Evolutionary conservation across 2,329 filamentous ascomycete genomes (phyloP).

Genomic region (Fusarium robinianum): DNA sequence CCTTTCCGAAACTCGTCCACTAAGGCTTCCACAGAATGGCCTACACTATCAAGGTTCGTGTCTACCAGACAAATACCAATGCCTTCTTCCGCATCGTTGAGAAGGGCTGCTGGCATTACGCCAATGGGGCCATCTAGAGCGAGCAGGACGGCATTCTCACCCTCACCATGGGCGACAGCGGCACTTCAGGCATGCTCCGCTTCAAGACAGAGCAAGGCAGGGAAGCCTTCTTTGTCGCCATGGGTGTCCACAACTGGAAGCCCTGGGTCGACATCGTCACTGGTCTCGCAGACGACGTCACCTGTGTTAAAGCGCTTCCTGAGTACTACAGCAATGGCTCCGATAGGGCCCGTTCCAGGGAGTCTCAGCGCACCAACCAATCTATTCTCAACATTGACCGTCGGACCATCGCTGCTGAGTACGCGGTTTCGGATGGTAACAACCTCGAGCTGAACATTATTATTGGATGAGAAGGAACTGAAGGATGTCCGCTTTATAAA

Average conservation of each 20-base stretch:
- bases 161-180: slow-evolving; percentile 26
- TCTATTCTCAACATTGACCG: slow-evolving; percentile 25
- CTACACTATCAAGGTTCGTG: slow-evolving; percentile 29
- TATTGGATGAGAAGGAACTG: too few species aligned
- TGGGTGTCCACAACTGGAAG: slow-evolving; percentile 30
- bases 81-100: slow-evolving; percentile 28
- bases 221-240: slow-evolving; percentile 25
- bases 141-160: slow-evolving; percentile 15
- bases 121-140: slow-evolving; percentile 19
- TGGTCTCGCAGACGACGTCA: slow-evolving; percentile 20
- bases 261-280: slow-evolving; percentile 28
- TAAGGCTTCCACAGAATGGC: slow-evolving; percentile 19
- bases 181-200: slow-evolving; percentile 25
- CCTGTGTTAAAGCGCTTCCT: slow-evolving; percentile 24
- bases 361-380: slow-evolving; percentile 22
- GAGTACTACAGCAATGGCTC: slow-evolving; percentile 25
- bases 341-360: slow-evolving; percentile 10
- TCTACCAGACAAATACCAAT: slow-evolving; percentile 28
- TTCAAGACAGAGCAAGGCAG: slow-evolving; percentile 29
- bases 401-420: slow-evolving; percentile 19
- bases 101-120: slow-evolving; percentile 28
- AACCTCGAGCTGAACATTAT: slow-evolving; percentile 30
- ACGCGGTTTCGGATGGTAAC: slow-evolving; percentile 17
- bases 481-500: too few species aligned
- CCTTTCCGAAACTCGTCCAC: too few species aligned